Evolutionary conservation across 192 early-diverging fungal genomes (phyloP), one percentile per base, ranked within the genome.

Genomic region (Coemansia javaensis): DNA sequence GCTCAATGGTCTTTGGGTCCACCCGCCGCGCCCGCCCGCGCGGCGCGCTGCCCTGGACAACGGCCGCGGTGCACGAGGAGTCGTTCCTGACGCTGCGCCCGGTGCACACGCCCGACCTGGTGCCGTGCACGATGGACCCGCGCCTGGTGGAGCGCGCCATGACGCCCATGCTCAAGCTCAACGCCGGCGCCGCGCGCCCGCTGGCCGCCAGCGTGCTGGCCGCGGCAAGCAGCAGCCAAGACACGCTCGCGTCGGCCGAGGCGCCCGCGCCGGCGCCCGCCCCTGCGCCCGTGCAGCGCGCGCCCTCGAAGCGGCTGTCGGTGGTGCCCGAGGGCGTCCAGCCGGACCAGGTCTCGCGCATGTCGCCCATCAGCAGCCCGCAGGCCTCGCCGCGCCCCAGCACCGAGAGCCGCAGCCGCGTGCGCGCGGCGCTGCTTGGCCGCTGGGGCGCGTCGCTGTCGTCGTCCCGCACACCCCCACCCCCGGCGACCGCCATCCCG

Each of bases 141-240:
- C 58, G 64, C 1, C 49, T 66, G 24, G 49, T 74, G 8, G 70
- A 74, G 58, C 63, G 71, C 21, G 71, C 71, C 0, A 75, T 75
- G 71, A 75, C 71, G 55, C 71, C 71, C 15, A 75, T 67, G 63
- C 65, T 75, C 18, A 75, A 75, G 49, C 50, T 49, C 36, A 71
- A 64, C 40, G 15, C 39, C n/a, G n/a, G n/a, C n/a, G n/a, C n/a
- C n/a, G n/a, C n/a, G n/a, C n/a, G n/a, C n/a, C n/a, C n/a, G n/a
- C n/a, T n/a, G 0, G 60, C 50, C 12, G 55, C 41, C 22, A 27
- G 44, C 46, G 24, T 51, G 32, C 42, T 53, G 40, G 36, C 33
- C 32, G 1, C 38, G 20, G 16, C 42, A 9, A 20, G 32, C 35
- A 38, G 25, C 37, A 50, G 48, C 25, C 37, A 44, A 9, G 32